These are phyloP conservation scores for Pseudocercospora vitis DNA, from an alignment of 2,329 filamentous ascomycete species.

Conservation along the genomic window DNA sequence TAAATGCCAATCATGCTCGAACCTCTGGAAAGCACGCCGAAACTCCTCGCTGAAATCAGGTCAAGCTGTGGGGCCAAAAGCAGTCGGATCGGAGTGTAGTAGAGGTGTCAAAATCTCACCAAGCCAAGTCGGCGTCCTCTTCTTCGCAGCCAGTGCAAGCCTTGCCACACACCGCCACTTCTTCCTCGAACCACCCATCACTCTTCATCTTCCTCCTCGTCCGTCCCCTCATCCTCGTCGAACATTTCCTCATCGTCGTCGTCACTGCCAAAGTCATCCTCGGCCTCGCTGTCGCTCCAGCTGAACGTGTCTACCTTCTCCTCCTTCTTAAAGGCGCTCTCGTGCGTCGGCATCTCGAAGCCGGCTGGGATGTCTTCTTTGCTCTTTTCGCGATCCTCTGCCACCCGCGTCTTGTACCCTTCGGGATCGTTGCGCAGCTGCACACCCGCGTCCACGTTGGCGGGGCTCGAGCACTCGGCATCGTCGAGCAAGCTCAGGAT, in stretches of 20 bases:
- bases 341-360: conserved; percentile 76
- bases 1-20: conserved; percentile 1
- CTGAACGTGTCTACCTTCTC: conserved; percentile 67
- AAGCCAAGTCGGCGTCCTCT: not conserved
- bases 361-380: conserved; percentile 76
- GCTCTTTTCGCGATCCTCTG: conserved; percentile 68
- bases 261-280: conserved; percentile 75
- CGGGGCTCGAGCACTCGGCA: conserved; percentile 87
- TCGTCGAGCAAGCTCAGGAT: conserved; percentile 90
- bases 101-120: conserved; percentile 14
- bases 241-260: conserved; percentile 58
- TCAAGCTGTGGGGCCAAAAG: conserved; percentile 13
- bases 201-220: conserved; percentile 24
- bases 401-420: conserved; percentile 69
- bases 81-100: conserved; percentile 21
- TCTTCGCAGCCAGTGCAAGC: not conserved
- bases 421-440: conserved; percentile 73
- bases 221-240: conserved; percentile 57
- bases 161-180: conserved; percentile 9
- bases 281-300: conserved; percentile 57
- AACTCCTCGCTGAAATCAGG: conserved; percentile 23
- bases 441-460: conserved; percentile 90
- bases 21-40: conserved; percentile 9
- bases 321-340: conserved; percentile 60
- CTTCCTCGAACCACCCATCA: conserved; percentile 8